These are phyloP conservation scores for Samsoniella hepiali DNA, from an alignment of 2,329 filamentous ascomycete species.

Conservation along the genomic window DNA sequence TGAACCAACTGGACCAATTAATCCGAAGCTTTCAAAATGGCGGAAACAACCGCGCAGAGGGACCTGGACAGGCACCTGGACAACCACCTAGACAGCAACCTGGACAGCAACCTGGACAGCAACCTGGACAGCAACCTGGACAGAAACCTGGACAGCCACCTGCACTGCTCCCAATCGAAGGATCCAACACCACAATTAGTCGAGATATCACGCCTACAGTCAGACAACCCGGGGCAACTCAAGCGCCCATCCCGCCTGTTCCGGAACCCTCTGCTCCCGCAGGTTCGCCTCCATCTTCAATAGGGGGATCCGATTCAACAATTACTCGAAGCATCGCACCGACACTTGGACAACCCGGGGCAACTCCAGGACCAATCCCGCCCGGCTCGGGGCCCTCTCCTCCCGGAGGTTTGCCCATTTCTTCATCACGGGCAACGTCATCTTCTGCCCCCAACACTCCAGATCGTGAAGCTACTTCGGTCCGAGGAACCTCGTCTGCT, in stretches of 20 bases:
- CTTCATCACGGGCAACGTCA: neutral
- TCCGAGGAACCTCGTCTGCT: neutral
- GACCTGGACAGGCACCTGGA: no score
- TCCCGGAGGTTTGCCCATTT: neutral
- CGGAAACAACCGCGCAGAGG: neutral
- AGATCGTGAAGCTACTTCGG: neutral
- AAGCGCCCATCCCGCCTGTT: neutral
- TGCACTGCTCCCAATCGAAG: neutral
- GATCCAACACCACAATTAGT: constrained; percentile 1
- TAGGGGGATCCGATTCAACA: neutral
- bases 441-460: neutral
- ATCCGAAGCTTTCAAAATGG: constrained; percentile 3
- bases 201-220: neutral
- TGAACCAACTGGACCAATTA: constrained; percentile 20
- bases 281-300: neutral
- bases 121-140: no score
- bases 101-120: no score
- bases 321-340: constrained; percentile 5
- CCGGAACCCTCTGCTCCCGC: neutral
- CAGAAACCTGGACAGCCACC: neutral
- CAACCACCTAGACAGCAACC: no score
- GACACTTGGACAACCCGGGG: neutral
- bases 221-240: neutral
- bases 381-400: neutral
- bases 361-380: neutral